These are phyloP conservation scores for Jaltomata sinuosa DNA, from an alignment of 257 asterid species.

Conservation along the genomic window DNA sequence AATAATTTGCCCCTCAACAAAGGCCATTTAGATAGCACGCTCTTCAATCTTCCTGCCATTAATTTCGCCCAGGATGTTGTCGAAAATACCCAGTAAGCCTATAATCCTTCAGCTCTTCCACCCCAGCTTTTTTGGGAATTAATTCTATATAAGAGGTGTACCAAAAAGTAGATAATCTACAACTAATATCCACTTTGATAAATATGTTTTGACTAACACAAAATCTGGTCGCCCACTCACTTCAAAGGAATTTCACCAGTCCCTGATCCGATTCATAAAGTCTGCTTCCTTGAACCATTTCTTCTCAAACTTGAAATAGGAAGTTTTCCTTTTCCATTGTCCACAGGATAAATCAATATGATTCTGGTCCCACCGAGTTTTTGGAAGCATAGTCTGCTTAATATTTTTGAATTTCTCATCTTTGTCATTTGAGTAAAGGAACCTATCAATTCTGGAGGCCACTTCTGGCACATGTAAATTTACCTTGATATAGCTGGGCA, in stretches of 20 bases:
- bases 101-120: too few relatives aligned
- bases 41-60: too few relatives aligned
- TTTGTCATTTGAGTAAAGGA: neutral
- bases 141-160: too few relatives aligned
- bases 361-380: neutral
- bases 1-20: too few relatives aligned
- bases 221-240: neutral
- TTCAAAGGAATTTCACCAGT: neutral
- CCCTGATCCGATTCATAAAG: neutral
- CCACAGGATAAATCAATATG: neutral
- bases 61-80: too few relatives aligned
- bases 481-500: neutral
- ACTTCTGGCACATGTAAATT: too few relatives aligned
- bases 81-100: too few relatives aligned
- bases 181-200: neutral
- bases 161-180: too few relatives aligned
- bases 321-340: neutral
- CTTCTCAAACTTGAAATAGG: neutral
- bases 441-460: neutral
- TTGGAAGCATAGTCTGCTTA: neutral
- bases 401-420: neutral
- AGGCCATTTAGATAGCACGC: too few relatives aligned
- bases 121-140: too few relatives aligned
- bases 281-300: neutral
- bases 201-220: neutral